phyloP scores from a whole-genome alignment of 495 filamentous ascomycete genomes.

The Aspergillus homomorphus region DNA sequence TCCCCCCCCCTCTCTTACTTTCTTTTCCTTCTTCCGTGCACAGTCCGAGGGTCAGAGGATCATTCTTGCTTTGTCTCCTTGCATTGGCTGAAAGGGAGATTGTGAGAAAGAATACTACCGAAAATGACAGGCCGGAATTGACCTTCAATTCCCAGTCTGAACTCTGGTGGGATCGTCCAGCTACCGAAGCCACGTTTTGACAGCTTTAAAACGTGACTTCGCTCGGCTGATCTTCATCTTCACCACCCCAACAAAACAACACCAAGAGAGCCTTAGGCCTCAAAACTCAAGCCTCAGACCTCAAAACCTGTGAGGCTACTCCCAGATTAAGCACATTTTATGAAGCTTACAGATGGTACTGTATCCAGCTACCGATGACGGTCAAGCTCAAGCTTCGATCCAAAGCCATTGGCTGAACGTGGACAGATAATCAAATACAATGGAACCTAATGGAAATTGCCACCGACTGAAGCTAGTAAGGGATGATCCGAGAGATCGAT shows the following conservation, averaged over 20 bases:
- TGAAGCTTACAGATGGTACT: background rate
- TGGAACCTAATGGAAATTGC: background rate
- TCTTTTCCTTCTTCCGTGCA: background rate
- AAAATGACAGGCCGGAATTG: too few species aligned
- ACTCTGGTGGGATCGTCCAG: background rate
- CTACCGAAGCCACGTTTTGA: slow-evolving; percentile 5
- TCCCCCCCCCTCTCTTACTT: background rate
- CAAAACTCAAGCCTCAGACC: background rate
- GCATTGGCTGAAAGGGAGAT: too few species aligned
- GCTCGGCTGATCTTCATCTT: background rate
- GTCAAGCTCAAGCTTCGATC: background rate
- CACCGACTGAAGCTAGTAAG: background rate
- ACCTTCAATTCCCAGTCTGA: too few species aligned
- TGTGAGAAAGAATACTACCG: background rate
- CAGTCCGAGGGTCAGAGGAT: background rate
- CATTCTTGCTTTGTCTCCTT: background rate
- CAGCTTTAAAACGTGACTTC: background rate
- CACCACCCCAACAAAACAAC: background rate
- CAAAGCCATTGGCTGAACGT: background rate
- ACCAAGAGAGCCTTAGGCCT: background rate
- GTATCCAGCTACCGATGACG: background rate
- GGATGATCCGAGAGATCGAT: slow-evolving; percentile 1
- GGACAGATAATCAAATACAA: background rate
- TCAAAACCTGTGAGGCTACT: too few species aligned
- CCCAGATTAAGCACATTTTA: too few species aligned